Evolutionary conservation across 345 rosid genomes (phyloP).

Genomic region (Populus simonii): DNA sequence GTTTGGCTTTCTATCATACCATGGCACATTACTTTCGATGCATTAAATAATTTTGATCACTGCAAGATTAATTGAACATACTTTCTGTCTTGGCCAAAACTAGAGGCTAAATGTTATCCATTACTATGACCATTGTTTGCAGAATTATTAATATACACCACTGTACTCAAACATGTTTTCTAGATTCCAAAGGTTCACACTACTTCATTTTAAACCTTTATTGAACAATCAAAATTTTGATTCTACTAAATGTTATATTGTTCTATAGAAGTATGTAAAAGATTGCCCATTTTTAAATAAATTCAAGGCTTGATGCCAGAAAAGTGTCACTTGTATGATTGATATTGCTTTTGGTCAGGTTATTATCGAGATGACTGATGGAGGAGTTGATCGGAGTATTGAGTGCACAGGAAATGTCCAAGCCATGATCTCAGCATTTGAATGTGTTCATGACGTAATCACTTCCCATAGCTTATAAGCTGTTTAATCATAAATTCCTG

Average conservation of each 20-base stretch:
- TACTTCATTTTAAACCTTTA: background rate
- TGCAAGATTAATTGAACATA: background rate
- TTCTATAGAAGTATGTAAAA: background rate
- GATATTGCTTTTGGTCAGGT: slow-evolving; percentile 18
- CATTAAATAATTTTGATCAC: background rate
- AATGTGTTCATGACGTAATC: slow-evolving; percentile 39
- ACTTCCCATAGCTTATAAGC: background rate
- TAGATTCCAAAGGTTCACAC: background rate
- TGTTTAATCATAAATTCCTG: background rate
- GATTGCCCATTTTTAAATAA: background rate
- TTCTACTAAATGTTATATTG: background rate
- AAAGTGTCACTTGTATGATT: background rate
- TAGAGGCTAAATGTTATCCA: no score
- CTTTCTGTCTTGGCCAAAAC: no score
- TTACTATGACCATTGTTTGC: no score
- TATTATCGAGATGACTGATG: slow-evolving; percentile 38
- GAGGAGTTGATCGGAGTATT: slow-evolving; percentile 43
- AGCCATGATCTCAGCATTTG: slow-evolving; percentile 38
- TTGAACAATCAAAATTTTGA: background rate
- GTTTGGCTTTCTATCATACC: background rate
- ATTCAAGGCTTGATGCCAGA: background rate
- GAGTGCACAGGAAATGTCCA: slow-evolving; percentile 35
- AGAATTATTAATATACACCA: no score
- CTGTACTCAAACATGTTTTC: background rate
- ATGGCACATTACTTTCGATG: background rate